These are phyloP conservation scores for Colletotrichum caudatum DNA, from an alignment of 2,329 filamentous ascomycete species.

Conservation along the genomic window DNA sequence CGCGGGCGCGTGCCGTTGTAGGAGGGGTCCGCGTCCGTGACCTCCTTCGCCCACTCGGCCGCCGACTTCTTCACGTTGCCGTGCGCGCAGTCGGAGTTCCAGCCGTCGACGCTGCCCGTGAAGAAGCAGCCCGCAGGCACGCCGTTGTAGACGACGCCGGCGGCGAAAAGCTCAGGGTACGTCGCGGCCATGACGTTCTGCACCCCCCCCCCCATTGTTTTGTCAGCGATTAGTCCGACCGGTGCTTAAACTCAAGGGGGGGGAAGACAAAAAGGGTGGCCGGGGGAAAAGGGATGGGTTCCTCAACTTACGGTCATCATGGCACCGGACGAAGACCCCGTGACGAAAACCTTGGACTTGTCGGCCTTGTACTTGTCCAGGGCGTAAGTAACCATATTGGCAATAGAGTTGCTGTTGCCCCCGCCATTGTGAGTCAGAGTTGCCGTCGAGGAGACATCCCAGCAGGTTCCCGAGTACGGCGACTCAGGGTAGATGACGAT, in stretches of 20 bases:
- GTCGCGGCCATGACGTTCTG: background rate
- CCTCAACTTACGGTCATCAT: slow-evolving; percentile 35
- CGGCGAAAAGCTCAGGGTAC: slow-evolving; percentile 68
- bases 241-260: background rate
- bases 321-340: slow-evolving; percentile 49
- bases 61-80: slow-evolving; percentile 59
- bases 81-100: slow-evolving; percentile 67
- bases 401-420: slow-evolving; percentile 63
- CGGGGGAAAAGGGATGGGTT: background rate
- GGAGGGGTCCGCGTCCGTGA: slow-evolving; percentile 61
- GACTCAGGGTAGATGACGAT: slow-evolving; percentile 64
- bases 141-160: slow-evolving; percentile 63
- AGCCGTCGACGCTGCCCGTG: slow-evolving; percentile 56
- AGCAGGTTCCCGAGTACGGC: slow-evolving; percentile 61
- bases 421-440: slow-evolving; percentile 64
- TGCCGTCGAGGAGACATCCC: slow-evolving; percentile 68
- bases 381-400: slow-evolving; percentile 65
- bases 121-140: slow-evolving; percentile 68
- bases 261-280: background rate
- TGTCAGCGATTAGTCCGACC: background rate
- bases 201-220: background rate
- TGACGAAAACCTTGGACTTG: slow-evolving; percentile 60
- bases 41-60: slow-evolving; percentile 56
- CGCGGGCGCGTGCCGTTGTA: slow-evolving; percentile 62
- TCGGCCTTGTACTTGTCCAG: slow-evolving; percentile 63